phyloP scores from a whole-genome alignment of 2,329 filamentous ascomycete species.

The Acrocalymma vagum region DNA sequence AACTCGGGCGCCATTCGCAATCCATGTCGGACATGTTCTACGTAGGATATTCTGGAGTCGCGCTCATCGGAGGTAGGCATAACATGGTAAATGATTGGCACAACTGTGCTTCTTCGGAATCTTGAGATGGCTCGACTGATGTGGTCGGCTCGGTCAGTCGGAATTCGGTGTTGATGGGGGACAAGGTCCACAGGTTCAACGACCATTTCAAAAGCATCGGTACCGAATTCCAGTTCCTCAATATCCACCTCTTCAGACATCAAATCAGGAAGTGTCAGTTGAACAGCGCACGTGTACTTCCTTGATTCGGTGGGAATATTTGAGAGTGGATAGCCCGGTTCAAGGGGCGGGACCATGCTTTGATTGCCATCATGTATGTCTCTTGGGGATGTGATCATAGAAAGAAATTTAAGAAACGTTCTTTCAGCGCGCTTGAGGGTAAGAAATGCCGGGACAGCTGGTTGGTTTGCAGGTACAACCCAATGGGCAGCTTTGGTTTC shows the following conservation, averaged over 20 bases:
- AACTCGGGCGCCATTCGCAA: constrained; percentile 71
- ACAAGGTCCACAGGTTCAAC: constrained; percentile 50
- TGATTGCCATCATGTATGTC: constrained; percentile 42
- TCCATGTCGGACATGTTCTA: constrained; percentile 66
- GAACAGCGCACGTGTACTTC: constrained; percentile 72
- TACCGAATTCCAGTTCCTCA: constrained; percentile 70
- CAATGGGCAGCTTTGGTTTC: constrained; percentile 53
- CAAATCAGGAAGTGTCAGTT: constrained; percentile 68
- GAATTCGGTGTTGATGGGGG: constrained; percentile 17
- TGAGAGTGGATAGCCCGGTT: constrained; percentile 71
- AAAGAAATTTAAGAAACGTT: constrained; percentile 74
- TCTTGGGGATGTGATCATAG: constrained; percentile 63
- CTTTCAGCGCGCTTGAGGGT: constrained; percentile 73
- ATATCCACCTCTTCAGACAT: constrained; percentile 65
- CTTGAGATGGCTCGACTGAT: constrained; percentile 67
- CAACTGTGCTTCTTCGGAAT: constrained; percentile 68
- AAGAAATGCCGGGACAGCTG: constrained; percentile 65
- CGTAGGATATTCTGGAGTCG: constrained; percentile 52
- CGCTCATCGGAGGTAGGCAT: constrained; percentile 32
- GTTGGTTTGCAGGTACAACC: constrained; percentile 35
- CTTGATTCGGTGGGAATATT: constrained; percentile 66
- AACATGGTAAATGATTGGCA: constrained; percentile 54
- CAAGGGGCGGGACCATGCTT: constrained; percentile 58
- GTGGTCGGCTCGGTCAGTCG: constrained; percentile 38
- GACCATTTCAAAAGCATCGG: constrained; percentile 72